Percentiles rank a stretch among this genome's conserved stretches.
phyloP scores from a whole-genome alignment of 176 grass and related monocot genomes.

The Aegilops bicornis region DNA sequence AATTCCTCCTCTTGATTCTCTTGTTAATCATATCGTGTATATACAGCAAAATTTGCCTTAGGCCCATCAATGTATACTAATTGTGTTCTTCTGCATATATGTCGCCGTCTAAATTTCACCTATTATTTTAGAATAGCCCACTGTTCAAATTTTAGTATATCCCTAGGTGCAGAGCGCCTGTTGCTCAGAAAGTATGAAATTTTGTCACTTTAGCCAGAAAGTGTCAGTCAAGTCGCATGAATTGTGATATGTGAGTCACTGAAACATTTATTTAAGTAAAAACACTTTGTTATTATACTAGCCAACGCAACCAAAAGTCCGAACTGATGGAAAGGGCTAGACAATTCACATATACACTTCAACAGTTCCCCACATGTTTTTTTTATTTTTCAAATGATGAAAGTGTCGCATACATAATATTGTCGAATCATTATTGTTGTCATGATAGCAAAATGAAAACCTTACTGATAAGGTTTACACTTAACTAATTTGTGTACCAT shows the following conservation, averaged over 20 bases:
- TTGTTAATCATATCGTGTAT: not conserved
- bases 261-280: not conserved
- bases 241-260: not conserved
- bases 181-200: not conserved
- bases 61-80: not conserved
- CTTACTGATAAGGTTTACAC: not conserved
- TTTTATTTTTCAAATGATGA: not conserved
- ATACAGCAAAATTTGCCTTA: not conserved
- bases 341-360: too few species aligned
- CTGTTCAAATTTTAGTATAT: not conserved
- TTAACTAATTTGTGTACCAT: not conserved
- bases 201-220: not conserved
- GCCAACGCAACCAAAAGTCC: too few species aligned
- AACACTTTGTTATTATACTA: not conserved
- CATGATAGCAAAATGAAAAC: not conserved
- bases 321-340: too few species aligned
- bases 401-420: not conserved
- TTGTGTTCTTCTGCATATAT: not conserved
- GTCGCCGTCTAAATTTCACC: not conserved
- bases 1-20: not conserved
- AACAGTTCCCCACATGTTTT: not conserved
- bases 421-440: not conserved
- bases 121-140: not conserved
- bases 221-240: not conserved
- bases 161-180: not conserved